Conservation (phyloP, 345 rosid species). For the Lepidium didymum region DNA sequence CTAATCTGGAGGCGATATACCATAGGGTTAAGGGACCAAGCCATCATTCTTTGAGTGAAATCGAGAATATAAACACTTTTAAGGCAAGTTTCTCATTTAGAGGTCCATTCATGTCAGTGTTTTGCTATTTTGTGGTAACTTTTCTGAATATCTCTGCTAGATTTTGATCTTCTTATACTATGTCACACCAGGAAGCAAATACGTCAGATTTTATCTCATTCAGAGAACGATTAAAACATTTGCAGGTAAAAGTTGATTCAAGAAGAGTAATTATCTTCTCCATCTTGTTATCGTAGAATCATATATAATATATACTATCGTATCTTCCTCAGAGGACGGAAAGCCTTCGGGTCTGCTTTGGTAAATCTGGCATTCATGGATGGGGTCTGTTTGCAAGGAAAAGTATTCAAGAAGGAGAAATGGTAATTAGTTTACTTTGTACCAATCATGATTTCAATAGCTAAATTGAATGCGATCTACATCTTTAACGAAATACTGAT, state of each 20-base stretch:
- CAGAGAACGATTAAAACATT: conserved; percentile 63
- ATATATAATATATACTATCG: not conserved
- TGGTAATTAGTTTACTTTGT: conserved; percentile 39
- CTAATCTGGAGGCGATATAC: conserved; percentile 40
- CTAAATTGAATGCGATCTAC: not conserved
- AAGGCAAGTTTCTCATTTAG: conserved; percentile 36
- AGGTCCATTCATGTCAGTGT: not conserved
- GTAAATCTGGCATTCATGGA: conserved; percentile 97
- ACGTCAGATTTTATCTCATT: conserved; percentile 55
- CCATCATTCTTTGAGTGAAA: conserved; percentile 48
- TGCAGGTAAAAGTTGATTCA: conserved; percentile 48
- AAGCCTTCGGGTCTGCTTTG: conserved; percentile 71
- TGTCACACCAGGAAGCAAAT: conserved; percentile 47
- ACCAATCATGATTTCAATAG: not conserved
- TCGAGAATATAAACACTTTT: conserved; percentile 42
- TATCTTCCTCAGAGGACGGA: conserved; percentile 57
- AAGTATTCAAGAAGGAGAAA: conserved; percentile 91
- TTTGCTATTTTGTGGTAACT: not conserved
- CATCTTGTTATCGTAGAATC: conserved; percentile 14
- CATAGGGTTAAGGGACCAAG: conserved; percentile 65
- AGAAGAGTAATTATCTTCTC: not conserved
- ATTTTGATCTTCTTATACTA: not conserved
- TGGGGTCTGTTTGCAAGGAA: conserved; percentile 96
- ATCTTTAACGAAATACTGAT: conserved; percentile 4
- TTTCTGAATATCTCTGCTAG: conserved; percentile 5